Conservation (phyloP, 2,329 filamentous ascomycete species). For the Dactylella cylindrospora region DNA sequence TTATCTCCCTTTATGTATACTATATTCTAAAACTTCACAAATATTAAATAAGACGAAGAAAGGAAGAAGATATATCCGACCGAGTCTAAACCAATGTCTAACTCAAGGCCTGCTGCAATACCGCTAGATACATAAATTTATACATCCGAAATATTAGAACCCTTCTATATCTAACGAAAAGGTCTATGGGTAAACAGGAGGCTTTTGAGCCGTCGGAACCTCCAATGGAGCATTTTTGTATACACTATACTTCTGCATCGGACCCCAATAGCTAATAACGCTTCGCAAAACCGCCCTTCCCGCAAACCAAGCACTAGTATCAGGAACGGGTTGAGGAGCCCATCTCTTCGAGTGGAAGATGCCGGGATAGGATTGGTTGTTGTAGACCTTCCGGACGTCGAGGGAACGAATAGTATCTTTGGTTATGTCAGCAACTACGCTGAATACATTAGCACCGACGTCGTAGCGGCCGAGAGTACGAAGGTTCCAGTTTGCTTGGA, state of each 20-base stretch:
- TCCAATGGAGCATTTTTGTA: constrained; percentile 31
- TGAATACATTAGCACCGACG: constrained; percentile 70
- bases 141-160: too few relatives aligned
- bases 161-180: too few relatives aligned
- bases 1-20: too few relatives aligned
- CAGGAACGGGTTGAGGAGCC: constrained; percentile 51
- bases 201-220: constrained; percentile 21
- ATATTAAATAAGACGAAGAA: too few relatives aligned
- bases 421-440: constrained; percentile 63
- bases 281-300: constrained; percentile 49
- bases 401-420: constrained; percentile 57
- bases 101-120: too few relatives aligned
- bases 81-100: too few relatives aligned
- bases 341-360: constrained; percentile 51
- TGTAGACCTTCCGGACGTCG: constrained; percentile 55
- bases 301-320: constrained; percentile 48
- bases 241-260: constrained; percentile 36
- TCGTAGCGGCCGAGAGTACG: constrained; percentile 71
- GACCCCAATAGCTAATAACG: constrained; percentile 49
- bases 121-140: too few relatives aligned
- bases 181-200: constrained; percentile 26
- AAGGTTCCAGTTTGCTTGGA: constrained; percentile 69
- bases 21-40: too few relatives aligned
- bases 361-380: constrained; percentile 61
- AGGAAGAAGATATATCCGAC: too few relatives aligned